Evolutionary conservation across 805 yeast genomes (phyloP).

Genomic region (Pichia exigua): DNA sequence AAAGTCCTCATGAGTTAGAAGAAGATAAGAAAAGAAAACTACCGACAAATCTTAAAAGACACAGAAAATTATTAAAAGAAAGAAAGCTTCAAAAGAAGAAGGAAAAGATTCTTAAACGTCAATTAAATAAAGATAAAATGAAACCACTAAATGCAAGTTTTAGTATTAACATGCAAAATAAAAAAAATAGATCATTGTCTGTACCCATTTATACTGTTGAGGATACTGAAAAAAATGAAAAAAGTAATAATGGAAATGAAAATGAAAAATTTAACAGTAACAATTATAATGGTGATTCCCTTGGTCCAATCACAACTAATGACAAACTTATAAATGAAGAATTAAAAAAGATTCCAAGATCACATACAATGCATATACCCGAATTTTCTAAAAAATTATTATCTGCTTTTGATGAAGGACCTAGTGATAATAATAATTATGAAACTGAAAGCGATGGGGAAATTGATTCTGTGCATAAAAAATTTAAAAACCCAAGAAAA

Average conservation of each 20-base stretch:
- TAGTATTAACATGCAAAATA: not conserved
- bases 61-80: conserved; percentile 18
- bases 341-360: not conserved
- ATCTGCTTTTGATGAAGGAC: not conserved
- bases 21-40: conserved; percentile 2
- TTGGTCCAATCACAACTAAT: not conserved
- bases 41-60: conserved; percentile 20
- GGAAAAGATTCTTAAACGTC: not conserved
- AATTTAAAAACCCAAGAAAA: not conserved
- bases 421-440: not conserved
- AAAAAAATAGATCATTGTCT: not conserved
- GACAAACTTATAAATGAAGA: not conserved
- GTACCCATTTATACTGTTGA: not conserved
- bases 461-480: not conserved
- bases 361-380: conserved; percentile 6
- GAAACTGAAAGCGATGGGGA: not conserved
- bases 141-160: not conserved
- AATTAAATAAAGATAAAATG: not conserved
- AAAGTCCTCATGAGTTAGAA: conserved; percentile 70
- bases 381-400: conserved; percentile 4
- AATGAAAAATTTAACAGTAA: not conserved
- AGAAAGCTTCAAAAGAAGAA: conserved; percentile 3
- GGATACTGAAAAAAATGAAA: not conserved
- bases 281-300: not conserved
- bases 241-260: not conserved